phyloP scores from a whole-genome alignment of 148 eudicot genomes.

The Chenopodium suecicum region DNA sequence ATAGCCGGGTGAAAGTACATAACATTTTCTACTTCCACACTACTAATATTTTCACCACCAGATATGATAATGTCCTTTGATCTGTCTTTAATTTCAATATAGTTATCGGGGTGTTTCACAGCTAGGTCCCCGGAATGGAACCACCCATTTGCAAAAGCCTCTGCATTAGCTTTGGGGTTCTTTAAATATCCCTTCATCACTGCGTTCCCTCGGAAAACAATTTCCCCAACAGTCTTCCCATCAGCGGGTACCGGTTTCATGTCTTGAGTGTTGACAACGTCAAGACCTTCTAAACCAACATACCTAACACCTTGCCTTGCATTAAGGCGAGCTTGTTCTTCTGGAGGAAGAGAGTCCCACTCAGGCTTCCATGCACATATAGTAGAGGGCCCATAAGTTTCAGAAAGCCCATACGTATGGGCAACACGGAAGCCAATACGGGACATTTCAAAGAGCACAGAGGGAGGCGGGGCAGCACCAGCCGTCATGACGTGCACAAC shows the following conservation, averaged over 20 bases:
- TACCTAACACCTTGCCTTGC: conserved; percentile 87
- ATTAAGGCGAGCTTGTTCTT: conserved; percentile 67
- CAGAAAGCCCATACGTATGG: conserved; percentile 92
- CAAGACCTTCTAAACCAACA: conserved; percentile 63
- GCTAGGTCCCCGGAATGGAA: conserved; percentile 88
- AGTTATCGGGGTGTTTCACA: conserved; percentile 81
- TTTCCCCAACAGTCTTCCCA: conserved; percentile 83
- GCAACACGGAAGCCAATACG: conserved; percentile 74
- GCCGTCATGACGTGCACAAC: conserved; percentile 84
- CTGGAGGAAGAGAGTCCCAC: conserved; percentile 71
- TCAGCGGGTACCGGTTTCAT: conserved; percentile 83
- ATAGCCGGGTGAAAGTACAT: conserved; percentile 63
- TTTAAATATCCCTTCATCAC: conserved; percentile 95
- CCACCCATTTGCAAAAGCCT: conserved; percentile 82
- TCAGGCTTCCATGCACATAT: conserved; percentile 96
- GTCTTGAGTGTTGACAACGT: conserved; percentile 54
- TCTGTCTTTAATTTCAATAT: conserved; percentile 86
- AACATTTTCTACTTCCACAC: conserved; percentile 79
- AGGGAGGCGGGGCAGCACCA: conserved; percentile 92
- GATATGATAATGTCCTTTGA: conserved; percentile 95
- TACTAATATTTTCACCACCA: conserved; percentile 93
- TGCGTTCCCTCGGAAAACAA: conserved; percentile 73
- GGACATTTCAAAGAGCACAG: conserved; percentile 70
- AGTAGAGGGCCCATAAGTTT: conserved; percentile 86
- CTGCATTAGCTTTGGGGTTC: conserved; percentile 82